These are phyloP conservation scores for Collariella sp. DNA, from an alignment of 495 filamentous ascomycete species.

Conservation along the genomic window DNA sequence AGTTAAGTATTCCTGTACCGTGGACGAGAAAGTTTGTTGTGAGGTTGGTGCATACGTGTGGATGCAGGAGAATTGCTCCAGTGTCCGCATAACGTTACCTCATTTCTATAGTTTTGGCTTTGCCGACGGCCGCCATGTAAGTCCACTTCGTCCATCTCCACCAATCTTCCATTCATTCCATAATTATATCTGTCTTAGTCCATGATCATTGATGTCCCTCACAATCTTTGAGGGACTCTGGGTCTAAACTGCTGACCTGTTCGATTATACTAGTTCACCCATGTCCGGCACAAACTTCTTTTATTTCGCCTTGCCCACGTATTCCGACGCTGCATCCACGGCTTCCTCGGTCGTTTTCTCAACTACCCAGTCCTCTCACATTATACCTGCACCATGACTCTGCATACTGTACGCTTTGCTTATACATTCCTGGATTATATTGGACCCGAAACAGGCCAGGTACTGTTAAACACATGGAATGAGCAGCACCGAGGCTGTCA, in stretches of 20 bases:
- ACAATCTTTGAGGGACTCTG: no score
- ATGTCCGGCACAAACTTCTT: neutral
- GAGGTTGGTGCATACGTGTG: conserved; percentile 32
- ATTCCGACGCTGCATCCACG: neutral
- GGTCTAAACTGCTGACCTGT: neutral
- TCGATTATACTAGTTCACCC: neutral
- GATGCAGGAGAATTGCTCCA: conserved; percentile 30
- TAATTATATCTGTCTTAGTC: neutral
- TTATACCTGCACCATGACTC: neutral
- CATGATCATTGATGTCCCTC: no score
- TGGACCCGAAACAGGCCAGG: neutral
- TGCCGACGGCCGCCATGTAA: neutral
- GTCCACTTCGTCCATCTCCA: neutral
- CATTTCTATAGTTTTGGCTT: conserved; percentile 31
- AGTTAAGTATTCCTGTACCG: conserved; percentile 20
- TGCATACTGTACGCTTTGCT: neutral
- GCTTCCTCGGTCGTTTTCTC: neutral
- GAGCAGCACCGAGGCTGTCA: neutral
- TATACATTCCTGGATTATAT: neutral
- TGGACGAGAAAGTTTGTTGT: conserved; percentile 34
- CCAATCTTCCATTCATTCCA: neutral
- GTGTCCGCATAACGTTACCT: conserved; percentile 29
- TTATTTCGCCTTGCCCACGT: neutral
- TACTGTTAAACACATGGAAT: neutral
- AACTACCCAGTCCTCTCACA: neutral